Evolutionary conservation across 1,284 basidiomycete genomes (phyloP), one percentile per base, ranked within the genome.

Genomic region (Malassezia brasiliensis): DNA sequence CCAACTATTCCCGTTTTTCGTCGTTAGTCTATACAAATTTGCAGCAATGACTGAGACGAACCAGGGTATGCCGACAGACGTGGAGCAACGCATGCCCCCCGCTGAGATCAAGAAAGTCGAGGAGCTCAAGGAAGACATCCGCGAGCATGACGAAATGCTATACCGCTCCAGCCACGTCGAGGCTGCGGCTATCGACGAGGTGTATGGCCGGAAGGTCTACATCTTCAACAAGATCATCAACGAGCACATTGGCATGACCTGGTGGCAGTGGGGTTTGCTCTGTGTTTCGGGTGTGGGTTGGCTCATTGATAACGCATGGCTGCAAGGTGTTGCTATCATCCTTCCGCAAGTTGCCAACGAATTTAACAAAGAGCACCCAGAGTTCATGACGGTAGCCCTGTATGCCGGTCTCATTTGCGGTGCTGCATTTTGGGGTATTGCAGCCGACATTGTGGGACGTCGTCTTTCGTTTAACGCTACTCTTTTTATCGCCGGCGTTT

Each of bases 181-280:
- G 30, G 50, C 53, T 38, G 37, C 42, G 30, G 65, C 64, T 2
- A 60, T 72, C 34, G 67, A 66, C 46, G 60, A 67, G n/a, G 55
- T 67, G 32, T 72, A 72, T 53, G 59, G 57, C 39, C 59, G 69
- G 47, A 74, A 74, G 53, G 66, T 68, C 41, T 72, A 66, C 53
- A 67, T 74, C 40, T 53, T 74, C 52, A 74, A 74, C 63, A 63
- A 65, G 56, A 65, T 72, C 36, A 67, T 74, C 58, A 71, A 70
- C 58, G 69, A 74, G 35, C 56, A 72, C 41, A 69, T 72, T 30
- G 68, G 68, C 39, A 70, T 72, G 68, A 69, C 68, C 55, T 65
- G 65, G 57, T 68, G 66, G 66, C 65, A 66, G 52, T 57, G 47
- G 30, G 55, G 55, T 11, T 56, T 65, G 34, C 62, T 69, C 42